Evolutionary conservation across 805 yeast species (phyloP).

Genomic region (Ogataea minuta): DNA sequence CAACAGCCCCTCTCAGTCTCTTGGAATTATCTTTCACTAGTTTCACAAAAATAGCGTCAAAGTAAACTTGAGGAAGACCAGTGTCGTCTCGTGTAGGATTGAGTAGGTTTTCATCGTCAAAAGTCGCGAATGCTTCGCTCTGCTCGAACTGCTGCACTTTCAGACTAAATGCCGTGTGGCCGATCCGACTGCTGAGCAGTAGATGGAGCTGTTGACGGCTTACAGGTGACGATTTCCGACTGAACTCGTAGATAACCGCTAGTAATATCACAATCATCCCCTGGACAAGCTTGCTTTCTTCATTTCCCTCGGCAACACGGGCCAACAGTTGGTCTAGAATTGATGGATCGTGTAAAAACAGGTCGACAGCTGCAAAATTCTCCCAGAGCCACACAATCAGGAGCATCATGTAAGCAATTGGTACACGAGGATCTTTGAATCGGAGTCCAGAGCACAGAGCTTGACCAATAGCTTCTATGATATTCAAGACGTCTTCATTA

Average conservation of each 20-base stretch:
- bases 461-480: slow-evolving; percentile 77
- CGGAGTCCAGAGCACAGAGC: slow-evolving; percentile 64
- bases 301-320: slow-evolving; percentile 49
- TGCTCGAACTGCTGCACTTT: slow-evolving; percentile 74
- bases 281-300: slow-evolving; percentile 45
- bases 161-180: slow-evolving; percentile 74
- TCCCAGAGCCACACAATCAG: slow-evolving; percentile 77
- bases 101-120: slow-evolving; percentile 48
- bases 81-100: slow-evolving; percentile 65
- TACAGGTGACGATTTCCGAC: slow-evolving; percentile 58
- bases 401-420: slow-evolving; percentile 75
- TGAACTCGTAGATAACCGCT: slow-evolving; percentile 80
- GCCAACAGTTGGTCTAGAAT: slow-evolving; percentile 67
- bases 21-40: slow-evolving; percentile 66
- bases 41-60: slow-evolving; percentile 60
- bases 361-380: slow-evolving; percentile 69
- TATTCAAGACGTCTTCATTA: slow-evolving; percentile 67
- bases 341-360: slow-evolving; percentile 66
- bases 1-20: slow-evolving; percentile 68
- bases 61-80: slow-evolving; percentile 83
- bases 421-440: slow-evolving; percentile 64
- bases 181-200: slow-evolving; percentile 67
- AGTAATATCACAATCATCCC: slow-evolving; percentile 70
- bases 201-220: slow-evolving; percentile 59
- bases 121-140: slow-evolving; percentile 50